A percentile compares a stretch with the other conserved stretches of the same genome.
Conservation (phyloP, 2,329 filamentous ascomycete species). For the Fusarium sp. region DNA sequence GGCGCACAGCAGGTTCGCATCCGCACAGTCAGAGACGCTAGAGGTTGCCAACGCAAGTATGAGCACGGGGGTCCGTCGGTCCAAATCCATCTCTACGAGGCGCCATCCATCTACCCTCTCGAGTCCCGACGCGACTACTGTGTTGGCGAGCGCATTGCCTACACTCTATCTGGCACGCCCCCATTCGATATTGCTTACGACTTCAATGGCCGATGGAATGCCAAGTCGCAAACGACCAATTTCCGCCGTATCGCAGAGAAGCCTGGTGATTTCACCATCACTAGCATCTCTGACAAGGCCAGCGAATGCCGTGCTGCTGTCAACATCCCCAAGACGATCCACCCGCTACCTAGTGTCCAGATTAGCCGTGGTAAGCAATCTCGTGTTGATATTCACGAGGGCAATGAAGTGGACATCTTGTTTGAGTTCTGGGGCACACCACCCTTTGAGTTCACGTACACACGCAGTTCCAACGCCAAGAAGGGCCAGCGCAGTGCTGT, state of each 20-base stretch:
- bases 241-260: slow-evolving; percentile 95
- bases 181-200: slow-evolving; percentile 95
- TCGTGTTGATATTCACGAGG: slow-evolving; percentile 94
- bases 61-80: slow-evolving; percentile 79
- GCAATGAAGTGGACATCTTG: slow-evolving; percentile 89
- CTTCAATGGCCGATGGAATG: slow-evolving; percentile 85
- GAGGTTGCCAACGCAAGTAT: slow-evolving; percentile 84
- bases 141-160: slow-evolving; percentile 93
- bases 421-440: slow-evolving; percentile 97
- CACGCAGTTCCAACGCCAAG: slow-evolving; percentile 84
- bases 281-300: slow-evolving; percentile 85
- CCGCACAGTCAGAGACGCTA: slow-evolving; percentile 86
- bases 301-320: slow-evolving; percentile 87
- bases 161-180: slow-evolving; percentile 87
- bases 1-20: slow-evolving; percentile 92
- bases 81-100: slow-evolving; percentile 91
- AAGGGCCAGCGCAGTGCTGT: slow-evolving; percentile 82
- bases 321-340: slow-evolving; percentile 83
- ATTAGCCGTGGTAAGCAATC: slow-evolving; percentile 86
- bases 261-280: slow-evolving; percentile 89
- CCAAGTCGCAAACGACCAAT: slow-evolving; percentile 79
- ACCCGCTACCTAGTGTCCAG: slow-evolving; percentile 89
- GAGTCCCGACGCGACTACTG: slow-evolving; percentile 90
- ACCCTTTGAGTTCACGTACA: slow-evolving; percentile 98
- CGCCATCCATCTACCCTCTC: slow-evolving; percentile 88